Conservation (phyloP, 352 stramenopile genomes). For the Phytophthora colocasiae region DNA sequence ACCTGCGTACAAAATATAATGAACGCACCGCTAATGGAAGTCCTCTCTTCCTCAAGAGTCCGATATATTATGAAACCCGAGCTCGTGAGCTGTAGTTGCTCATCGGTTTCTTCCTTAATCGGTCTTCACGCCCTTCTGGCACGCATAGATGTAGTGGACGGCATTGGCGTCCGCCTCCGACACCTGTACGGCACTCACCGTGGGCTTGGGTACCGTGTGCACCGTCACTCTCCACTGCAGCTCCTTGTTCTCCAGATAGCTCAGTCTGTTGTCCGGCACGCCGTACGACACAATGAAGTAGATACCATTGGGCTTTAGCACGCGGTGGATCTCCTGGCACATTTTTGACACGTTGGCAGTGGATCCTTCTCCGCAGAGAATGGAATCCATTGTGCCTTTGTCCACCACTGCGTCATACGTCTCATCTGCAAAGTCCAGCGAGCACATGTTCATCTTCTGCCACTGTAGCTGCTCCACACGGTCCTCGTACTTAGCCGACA, state of each 20-base stretch:
- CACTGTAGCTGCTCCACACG: conserved; percentile 91
- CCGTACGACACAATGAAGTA: conserved; percentile 97
- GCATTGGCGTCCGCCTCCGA: conserved; percentile 93
- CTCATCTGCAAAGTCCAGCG: conserved; percentile 95
- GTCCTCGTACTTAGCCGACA: conserved; percentile 94
- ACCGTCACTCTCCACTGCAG: conserved; percentile 95
- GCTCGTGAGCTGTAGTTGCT: background rate
- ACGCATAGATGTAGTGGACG: conserved; percentile 98
- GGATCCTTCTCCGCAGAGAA: conserved; percentile 95
- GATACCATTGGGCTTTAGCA: conserved; percentile 95
- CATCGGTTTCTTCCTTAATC: conserved; percentile 21
- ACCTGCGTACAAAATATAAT: too few relatives aligned
- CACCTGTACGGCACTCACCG: conserved; percentile 93
- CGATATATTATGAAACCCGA: conserved; percentile 20
- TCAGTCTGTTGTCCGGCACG: conserved; percentile 95
- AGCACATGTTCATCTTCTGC: conserved; percentile 96
- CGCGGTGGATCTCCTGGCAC: conserved; percentile 93
- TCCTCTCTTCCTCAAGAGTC: background rate
- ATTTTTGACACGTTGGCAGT: conserved; percentile 96
- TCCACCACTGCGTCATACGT: conserved; percentile 95
- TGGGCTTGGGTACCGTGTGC: conserved; percentile 96
- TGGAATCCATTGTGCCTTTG: conserved; percentile 96
- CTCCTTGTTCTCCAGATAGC: conserved; percentile 97
- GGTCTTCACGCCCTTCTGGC: conserved; percentile 88
- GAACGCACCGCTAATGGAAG: background rate